A percentile compares a stretch with the other conserved stretches of the same genome.
Evolutionary conservation across 495 filamentous ascomycete species (phyloP).

Genomic region (Neurospora pannonica): DNA sequence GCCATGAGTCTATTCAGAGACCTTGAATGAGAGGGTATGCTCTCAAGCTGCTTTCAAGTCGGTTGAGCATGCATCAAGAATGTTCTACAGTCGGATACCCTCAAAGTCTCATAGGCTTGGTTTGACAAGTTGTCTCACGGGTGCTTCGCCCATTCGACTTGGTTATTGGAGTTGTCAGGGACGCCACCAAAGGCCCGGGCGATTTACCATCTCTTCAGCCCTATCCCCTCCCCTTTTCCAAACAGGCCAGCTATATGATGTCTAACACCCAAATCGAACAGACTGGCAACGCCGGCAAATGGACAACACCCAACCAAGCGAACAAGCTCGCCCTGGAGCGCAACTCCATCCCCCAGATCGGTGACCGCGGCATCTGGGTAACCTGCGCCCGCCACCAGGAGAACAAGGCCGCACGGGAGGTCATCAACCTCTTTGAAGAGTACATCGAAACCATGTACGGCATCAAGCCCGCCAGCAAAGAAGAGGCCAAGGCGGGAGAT

Average conservation of each 20-base stretch:
- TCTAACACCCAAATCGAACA: constrained; percentile 10
- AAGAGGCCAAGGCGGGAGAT: constrained; percentile 14
- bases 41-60: background rate
- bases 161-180: background rate
- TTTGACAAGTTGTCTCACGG: background rate
- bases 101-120: background rate
- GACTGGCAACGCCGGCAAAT: constrained; percentile 43
- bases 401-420: constrained; percentile 63
- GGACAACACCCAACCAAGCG: constrained; percentile 45
- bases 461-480: constrained; percentile 29
- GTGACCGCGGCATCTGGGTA: constrained; percentile 79
- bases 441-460: constrained; percentile 52
- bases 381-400: constrained; percentile 81
- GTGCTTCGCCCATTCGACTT: background rate
- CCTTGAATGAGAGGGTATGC: background rate
- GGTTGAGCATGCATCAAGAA: background rate
- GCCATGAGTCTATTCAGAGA: background rate
- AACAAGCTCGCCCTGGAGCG: constrained; percentile 26
- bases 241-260: background rate
- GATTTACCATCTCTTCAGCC: background rate
- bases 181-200: background rate
- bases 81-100: background rate
- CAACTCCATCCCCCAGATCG: constrained; percentile 48
- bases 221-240: background rate
- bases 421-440: constrained; percentile 65